Evolutionary conservation across 169 alveolate species (phyloP).

Genomic region (Plasmodium gaboni): DNA sequence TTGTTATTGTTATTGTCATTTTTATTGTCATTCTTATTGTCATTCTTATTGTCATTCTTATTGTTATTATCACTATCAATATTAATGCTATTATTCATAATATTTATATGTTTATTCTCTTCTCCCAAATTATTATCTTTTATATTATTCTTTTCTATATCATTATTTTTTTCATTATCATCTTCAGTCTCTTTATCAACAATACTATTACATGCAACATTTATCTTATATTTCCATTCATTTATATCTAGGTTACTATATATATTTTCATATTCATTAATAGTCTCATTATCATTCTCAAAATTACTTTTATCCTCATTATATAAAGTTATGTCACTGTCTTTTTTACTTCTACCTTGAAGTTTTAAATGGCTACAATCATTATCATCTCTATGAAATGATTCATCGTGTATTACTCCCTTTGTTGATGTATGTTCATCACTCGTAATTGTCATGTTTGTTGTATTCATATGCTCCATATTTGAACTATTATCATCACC

Average conservation of each 20-base stretch:
- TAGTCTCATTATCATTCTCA: neutral
- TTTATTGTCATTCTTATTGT: neutral
- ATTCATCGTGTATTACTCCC: slow-evolving; percentile 4
- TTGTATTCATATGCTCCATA: neutral
- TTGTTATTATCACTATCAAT: neutral
- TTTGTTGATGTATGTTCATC: slow-evolving; percentile 11
- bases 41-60: neutral
- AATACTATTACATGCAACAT: too few species aligned
- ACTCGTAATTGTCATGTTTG: neutral
- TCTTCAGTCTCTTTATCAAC: neutral
- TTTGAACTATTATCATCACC: too few species aligned
- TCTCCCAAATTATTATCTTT: neutral
- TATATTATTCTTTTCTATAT: neutral
- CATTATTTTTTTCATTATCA: neutral
- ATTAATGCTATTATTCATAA: neutral
- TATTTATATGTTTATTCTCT: too few species aligned
- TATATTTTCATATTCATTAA: neutral
- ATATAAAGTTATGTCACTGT: neutral
- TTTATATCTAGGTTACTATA: too few species aligned
- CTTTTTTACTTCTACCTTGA: neutral
- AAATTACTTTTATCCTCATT: neutral
- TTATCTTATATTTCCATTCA: neutral
- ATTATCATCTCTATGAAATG: neutral
- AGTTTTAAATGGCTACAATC: too few species aligned
- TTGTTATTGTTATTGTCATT: neutral